Evolutionary conservation across 1,284 basidiomycete genomes (phyloP).

Genomic region (Coniferiporia weirii): DNA sequence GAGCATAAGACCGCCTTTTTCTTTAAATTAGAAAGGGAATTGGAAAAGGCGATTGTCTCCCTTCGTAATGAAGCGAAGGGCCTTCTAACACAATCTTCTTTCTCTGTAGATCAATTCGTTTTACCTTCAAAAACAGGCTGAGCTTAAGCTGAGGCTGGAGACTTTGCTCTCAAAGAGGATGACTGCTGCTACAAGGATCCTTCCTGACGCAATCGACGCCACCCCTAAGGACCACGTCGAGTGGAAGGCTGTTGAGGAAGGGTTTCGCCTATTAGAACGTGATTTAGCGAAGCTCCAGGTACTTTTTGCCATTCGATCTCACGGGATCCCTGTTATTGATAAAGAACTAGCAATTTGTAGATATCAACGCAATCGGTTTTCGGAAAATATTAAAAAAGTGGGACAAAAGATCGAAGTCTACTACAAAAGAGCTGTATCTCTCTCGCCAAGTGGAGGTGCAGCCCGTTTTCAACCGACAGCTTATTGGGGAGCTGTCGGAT

Average conservation of each 20-base stretch:
- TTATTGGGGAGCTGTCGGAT: slow-evolving; percentile 94
- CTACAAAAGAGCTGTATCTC: slow-evolving; percentile 95
- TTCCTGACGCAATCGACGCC: slow-evolving; percentile 58
- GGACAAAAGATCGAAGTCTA: slow-evolving; percentile 94
- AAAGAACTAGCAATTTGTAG: slow-evolving; percentile 81
- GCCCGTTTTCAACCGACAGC: slow-evolving; percentile 96
- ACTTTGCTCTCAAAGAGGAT: slow-evolving; percentile 93
- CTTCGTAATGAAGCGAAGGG: not conserved
- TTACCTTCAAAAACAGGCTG: slow-evolving; percentile 97
- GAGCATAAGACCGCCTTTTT: slow-evolving; percentile 98
- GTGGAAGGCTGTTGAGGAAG: slow-evolving; percentile 93
- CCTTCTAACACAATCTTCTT: not conserved
- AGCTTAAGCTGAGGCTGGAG: slow-evolving; percentile 87
- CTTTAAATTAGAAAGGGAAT: slow-evolving; percentile 96
- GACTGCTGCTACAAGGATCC: slow-evolving; percentile 67
- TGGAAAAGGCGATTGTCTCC: slow-evolving; percentile 76
- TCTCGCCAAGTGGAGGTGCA: slow-evolving; percentile 97
- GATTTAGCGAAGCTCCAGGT: slow-evolving; percentile 97
- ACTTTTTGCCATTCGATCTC: slow-evolving; percentile 19
- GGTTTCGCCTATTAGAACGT: slow-evolving; percentile 90
- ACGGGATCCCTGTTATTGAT: slow-evolving; percentile 16
- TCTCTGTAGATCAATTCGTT: slow-evolving; percentile 92
- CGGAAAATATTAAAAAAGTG: slow-evolving; percentile 99
- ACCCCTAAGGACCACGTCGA: slow-evolving; percentile 70
- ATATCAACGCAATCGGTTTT: slow-evolving; percentile 97